Conservation (phyloP, 192 early-diverging fungal species). For the Coemansia sp. region DNA sequence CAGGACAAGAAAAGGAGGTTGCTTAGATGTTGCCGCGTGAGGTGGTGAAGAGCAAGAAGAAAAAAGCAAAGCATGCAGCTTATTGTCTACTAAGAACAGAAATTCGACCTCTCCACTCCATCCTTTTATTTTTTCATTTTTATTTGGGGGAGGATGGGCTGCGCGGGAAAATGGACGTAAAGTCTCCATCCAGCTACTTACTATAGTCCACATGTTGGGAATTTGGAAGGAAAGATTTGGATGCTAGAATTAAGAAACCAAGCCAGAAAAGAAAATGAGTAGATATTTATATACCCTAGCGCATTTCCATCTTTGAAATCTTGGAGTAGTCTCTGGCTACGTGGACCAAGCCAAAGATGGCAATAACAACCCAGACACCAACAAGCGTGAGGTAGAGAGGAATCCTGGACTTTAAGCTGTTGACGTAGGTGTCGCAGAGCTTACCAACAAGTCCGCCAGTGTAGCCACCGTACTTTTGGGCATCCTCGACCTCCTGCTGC, state of each 20-base stretch:
- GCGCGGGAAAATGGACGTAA: background rate
- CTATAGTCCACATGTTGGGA: background rate
- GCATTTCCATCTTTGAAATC: slow-evolving; percentile 21
- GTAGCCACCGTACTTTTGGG: slow-evolving; percentile 44
- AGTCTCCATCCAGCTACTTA: background rate
- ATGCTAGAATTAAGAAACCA: background rate
- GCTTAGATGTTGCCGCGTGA: background rate
- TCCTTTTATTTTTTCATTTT: background rate
- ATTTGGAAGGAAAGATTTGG: background rate
- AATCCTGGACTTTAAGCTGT: slow-evolving; percentile 19
- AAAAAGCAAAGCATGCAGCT: background rate
- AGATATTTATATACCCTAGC: slow-evolving; percentile 1
- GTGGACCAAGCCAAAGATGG: slow-evolving; percentile 29
- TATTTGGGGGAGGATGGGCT: background rate
- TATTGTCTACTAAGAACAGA: background rate
- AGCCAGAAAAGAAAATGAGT: background rate
- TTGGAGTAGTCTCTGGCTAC: slow-evolving; percentile 15
- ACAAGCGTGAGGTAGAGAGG: slow-evolving; percentile 42
- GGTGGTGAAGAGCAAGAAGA: too few relatives aligned
- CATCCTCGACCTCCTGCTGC: slow-evolving; percentile 26
- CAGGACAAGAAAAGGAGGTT: background rate
- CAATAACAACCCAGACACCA: slow-evolving; percentile 39
- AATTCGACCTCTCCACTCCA: background rate
- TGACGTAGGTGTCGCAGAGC: slow-evolving; percentile 40
- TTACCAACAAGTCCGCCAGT: slow-evolving; percentile 48